Base-by-base conservation (phyloP, 495 filamentous ascomycete species). In the Daldinia vernicosa region DNA sequence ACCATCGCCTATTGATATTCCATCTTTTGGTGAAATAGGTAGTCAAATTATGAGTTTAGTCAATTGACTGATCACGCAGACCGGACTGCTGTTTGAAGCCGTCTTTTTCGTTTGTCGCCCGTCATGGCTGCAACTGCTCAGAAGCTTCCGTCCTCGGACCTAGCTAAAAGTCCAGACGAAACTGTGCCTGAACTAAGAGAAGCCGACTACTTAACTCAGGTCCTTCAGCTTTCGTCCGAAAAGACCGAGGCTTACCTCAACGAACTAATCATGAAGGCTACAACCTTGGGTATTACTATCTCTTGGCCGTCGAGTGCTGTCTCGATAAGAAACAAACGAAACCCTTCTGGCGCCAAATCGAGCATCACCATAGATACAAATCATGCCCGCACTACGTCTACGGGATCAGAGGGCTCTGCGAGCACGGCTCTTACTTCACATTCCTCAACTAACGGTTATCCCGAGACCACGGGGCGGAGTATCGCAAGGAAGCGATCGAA, bases 251-350 rank as follows among this genome's bases (percentile, higher is more conserved):
- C 66, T 7, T 76, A 82, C 11, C 53, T 83, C 26, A 77, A 86
- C 52, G 58, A 76, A 43, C 70, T 86, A 35, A 58, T 74, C 8
- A 65, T 67, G 35, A 82, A 80, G 67, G 85, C 84, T 2, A 66
- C 67, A 26, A 74, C 69, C 11, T 69, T 85, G 55, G 82, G 83
- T 27, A 84, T 87, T 45, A 69, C 79, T 22, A 66, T 83, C n/a
- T 43, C 75, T 35, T 66, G 65, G n/a, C 76, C 76, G 12, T 63
- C 74, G 27, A 74, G 71, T 39, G 28, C 72, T 27, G 39, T 56
- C 37, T 69, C 76, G 15, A 67, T 66, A 45, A 27, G 72, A 45
- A 50, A 74, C 28, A 75, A 75, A 26, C 61, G 60, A 22, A 74
- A 77, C 26, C 63, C 56, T 6, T 78, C 76, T 39, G 73, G 75